Evolutionary conservation across 2,329 filamentous ascomycete genomes (phyloP), one percentile per base, ranked within the genome.

Genomic region (Cladosporium sp.): DNA sequence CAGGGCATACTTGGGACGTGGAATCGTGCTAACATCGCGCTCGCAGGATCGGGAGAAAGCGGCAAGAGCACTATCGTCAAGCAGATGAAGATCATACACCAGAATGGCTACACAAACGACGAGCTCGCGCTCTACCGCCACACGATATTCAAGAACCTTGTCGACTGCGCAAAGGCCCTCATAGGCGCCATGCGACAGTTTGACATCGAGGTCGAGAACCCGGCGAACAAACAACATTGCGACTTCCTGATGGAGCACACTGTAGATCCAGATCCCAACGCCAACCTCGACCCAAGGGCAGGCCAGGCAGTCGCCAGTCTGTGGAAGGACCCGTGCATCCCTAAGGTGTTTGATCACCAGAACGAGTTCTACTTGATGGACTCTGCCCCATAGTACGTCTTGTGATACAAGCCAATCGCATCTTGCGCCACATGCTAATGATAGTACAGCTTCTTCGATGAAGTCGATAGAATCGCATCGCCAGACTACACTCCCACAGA

Each of bases 1-100:
- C 51, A 54, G n/a, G 26, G 18, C 26, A 32, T 8, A 54, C n/a
- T 36, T 36, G 39, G 39, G 39, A 46, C 25, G 34, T 21, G 16
- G 16, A 56, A 21, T 28, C n/a, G 34, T 66, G 63, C 70, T 72
- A 65, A 72, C 68, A 63, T 34, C 39, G 46, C 48, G 59, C 58
- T 51, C 54, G 59, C 63, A 97, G 95, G 95, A 70, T 98, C 95
- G 70, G 95, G 95, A 70, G 95, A 99, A 83, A 98, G 94, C 80
- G 95, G 95, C 72, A 99, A 99, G 81, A 98, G 95, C 66, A 99
- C 95, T 11, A 98, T 99, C 74, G 95, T 99, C 72, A 99, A 99
- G 81, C 95, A 99, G 84, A 99, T 99, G 95, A 99, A 98, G 82
- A 99, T 99, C 73, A 98, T 99, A 76, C 95, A 99, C 76, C 90